Evolutionary conservation across 345 rosid species (phyloP).

Genomic region (Reutealis trisperma): DNA sequence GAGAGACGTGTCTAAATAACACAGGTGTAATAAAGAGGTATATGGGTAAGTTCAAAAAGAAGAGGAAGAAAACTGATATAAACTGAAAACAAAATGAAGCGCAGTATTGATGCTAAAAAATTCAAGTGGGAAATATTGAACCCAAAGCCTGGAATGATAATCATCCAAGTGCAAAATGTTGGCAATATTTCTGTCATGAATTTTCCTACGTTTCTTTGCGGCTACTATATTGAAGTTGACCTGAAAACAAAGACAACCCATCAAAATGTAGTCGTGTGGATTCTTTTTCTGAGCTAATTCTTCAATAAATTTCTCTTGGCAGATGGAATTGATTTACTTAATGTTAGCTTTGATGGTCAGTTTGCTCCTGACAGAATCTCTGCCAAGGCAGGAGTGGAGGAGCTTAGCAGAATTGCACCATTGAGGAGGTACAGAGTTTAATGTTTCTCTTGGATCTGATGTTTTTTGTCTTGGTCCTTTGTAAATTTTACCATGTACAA

Average conservation of each 20-base stretch:
- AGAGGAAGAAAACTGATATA: not conserved
- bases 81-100: not conserved
- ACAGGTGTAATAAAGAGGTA: not conserved
- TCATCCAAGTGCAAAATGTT: not conserved
- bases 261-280: constrained; percentile 2
- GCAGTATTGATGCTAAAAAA: not conserved
- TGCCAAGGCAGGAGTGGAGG: constrained; percentile 70
- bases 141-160: too few relatives aligned
- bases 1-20: not conserved
- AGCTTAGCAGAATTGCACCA: constrained; percentile 71
- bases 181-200: not conserved
- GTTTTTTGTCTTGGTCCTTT: not conserved
- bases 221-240: not conserved
- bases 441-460: constrained; percentile 9
- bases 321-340: constrained; percentile 91
- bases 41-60: not conserved
- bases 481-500: not conserved
- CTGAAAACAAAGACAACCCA: not conserved
- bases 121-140: not conserved
- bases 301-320: constrained; percentile 23
- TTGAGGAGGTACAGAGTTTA: constrained; percentile 54
- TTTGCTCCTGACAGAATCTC: constrained; percentile 92
- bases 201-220: not conserved
- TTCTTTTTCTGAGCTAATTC: constrained; percentile 12
- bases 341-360: constrained; percentile 87